These are phyloP conservation scores for Trichoderma sp. DNA, from an alignment of 2,329 filamentous ascomycete genomes.

Conservation along the genomic window DNA sequence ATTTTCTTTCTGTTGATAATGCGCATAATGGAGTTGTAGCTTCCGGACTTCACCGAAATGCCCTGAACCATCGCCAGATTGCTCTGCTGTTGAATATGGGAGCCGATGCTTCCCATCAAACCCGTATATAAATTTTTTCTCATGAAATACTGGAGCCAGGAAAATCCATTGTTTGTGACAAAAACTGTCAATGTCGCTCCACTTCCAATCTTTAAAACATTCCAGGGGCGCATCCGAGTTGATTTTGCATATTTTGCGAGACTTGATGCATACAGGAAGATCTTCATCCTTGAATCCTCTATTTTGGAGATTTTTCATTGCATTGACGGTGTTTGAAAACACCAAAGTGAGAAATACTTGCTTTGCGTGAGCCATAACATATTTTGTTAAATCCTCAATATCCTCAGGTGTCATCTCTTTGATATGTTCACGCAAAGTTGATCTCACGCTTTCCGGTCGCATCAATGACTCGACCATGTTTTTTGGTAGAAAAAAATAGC, in stretches of 20 bases:
- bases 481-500: not conserved
- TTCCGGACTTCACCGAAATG: not conserved
- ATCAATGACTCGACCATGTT: not conserved
- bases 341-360: not conserved
- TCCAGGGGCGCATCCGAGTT: not conserved
- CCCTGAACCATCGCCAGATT: not conserved
- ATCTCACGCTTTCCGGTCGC: not conserved
- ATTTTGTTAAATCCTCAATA: not conserved
- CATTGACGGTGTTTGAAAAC: not conserved
- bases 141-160: not conserved
- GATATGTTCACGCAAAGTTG: not conserved
- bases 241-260: not conserved
- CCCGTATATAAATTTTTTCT: not conserved
- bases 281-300: not conserved
- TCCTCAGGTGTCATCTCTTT: not conserved
- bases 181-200: not conserved
- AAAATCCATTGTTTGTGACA: not conserved
- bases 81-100: not conserved
- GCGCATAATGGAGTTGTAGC: not conserved
- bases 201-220: not conserved
- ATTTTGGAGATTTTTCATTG: not conserved
- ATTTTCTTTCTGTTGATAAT: not conserved
- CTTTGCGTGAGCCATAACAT: not conserved
- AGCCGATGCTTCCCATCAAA: not conserved
- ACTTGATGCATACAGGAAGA: not conserved